Percentiles rank a stretch among this genome's conserved stretches.
These are phyloP conservation scores for Apiospora rasikravindrae DNA, from an alignment of 2,329 filamentous ascomycete species.

Conservation along the genomic window DNA sequence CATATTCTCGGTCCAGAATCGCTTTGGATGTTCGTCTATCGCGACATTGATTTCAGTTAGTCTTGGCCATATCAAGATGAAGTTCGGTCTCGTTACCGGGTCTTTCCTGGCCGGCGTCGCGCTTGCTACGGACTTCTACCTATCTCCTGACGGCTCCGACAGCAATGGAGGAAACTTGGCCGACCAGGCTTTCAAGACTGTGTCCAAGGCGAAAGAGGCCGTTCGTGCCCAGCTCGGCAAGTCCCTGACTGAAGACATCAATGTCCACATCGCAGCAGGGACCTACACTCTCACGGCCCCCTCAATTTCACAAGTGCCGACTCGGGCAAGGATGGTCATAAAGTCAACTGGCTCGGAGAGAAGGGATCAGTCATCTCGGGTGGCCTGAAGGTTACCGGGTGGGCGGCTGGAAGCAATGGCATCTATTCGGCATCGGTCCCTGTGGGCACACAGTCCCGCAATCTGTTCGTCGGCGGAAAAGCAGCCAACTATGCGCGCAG, in stretches of 20 bases:
- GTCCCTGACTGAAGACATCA: not conserved
- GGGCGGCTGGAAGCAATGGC: not conserved
- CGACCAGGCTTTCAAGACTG: not conserved
- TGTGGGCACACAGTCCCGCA: not conserved
- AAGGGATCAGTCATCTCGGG: not conserved
- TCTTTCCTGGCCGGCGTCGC: not conserved
- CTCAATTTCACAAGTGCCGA: conserved; percentile 15
- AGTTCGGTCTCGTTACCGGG: not conserved
- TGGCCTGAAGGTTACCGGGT: not conserved
- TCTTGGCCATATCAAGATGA: not conserved
- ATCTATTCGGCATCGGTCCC: conserved; percentile 11
- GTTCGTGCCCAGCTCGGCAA: not conserved
- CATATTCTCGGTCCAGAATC: no score
- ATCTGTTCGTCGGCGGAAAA: conserved; percentile 13
- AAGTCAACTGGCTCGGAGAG: conserved; percentile 14
- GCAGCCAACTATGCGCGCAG: conserved; percentile 13
- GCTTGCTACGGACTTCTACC: not conserved
- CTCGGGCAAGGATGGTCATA: not conserved
- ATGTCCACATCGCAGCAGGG: conserved; percentile 10
- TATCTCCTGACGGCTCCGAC: not conserved
- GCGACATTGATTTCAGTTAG: no score
- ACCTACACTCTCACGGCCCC: not conserved
- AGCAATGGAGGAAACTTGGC: not conserved
- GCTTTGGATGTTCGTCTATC: not conserved
- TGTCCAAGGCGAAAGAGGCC: not conserved